These are phyloP conservation scores for Erodium maritimum DNA, from an alignment of 345 rosid genomes.

Conservation along the genomic window DNA sequence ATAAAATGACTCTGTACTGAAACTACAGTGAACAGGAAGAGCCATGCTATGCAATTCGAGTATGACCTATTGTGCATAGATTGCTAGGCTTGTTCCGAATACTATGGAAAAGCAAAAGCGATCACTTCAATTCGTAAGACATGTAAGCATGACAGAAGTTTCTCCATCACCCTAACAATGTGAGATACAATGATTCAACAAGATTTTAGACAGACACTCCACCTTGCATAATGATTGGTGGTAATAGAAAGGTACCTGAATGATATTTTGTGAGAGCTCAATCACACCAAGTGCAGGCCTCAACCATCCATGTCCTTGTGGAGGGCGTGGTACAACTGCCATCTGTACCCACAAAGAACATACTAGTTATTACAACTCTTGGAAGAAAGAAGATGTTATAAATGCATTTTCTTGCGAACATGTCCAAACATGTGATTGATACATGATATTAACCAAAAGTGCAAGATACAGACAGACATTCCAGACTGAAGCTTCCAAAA, in stretches of 20 bases:
- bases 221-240: neutral
- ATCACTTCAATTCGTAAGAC: neutral
- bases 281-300: constrained; percentile 91
- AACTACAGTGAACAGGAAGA: neutral
- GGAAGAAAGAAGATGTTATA: neutral
- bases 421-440: neutral
- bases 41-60: neutral
- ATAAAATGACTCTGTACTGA: too few species aligned
- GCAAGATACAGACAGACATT: neutral
- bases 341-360: constrained; percentile 36
- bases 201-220: constrained; percentile 4
- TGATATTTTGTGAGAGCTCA: constrained; percentile 90
- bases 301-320: constrained; percentile 97
- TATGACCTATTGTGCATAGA: neutral
- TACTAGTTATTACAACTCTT: neutral
- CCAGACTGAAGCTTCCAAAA: neutral
- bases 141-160: neutral
- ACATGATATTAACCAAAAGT: neutral
- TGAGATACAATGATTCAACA: constrained; percentile 7
- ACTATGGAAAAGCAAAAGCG: too few species aligned
- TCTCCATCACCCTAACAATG: neutral
- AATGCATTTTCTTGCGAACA: neutral
- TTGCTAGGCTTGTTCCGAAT: neutral
- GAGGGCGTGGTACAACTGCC: constrained; percentile 82
- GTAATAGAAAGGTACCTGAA: constrained; percentile 46